Conservation (phyloP, 352 stramenopile genomes). For the Thalassiosira hispida region DNA sequence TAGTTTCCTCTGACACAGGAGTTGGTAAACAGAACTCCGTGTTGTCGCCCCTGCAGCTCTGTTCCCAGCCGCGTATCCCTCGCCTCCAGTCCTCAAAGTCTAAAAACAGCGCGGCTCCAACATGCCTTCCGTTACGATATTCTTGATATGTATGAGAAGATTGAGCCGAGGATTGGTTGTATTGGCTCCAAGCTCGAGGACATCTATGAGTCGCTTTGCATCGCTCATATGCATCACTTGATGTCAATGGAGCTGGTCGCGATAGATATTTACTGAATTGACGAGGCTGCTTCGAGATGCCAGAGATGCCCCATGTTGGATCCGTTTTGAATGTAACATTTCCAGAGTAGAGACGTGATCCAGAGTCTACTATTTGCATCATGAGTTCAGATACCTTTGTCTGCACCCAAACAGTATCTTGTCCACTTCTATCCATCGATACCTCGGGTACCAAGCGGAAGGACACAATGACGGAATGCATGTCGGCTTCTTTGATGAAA, state of each 20-base stretch:
- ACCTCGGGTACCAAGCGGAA: slow-evolving; percentile 75
- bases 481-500: slow-evolving; percentile 77
- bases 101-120: slow-evolving; percentile 87
- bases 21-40: slow-evolving; percentile 40
- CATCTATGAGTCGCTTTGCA: slow-evolving; percentile 95
- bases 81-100: slow-evolving; percentile 96
- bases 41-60: slow-evolving; percentile 48
- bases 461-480: slow-evolving; percentile 75
- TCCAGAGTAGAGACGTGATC: slow-evolving; percentile 70
- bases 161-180: slow-evolving; percentile 85
- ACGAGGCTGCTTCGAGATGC: slow-evolving; percentile 32
- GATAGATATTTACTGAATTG: slow-evolving; percentile 44
- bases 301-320: slow-evolving; percentile 80
- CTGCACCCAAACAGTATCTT: slow-evolving; percentile 42
- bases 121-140: slow-evolving; percentile 87
- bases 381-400: slow-evolving; percentile 58
- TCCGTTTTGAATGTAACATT: slow-evolving; percentile 82
- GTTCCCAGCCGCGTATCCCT: slow-evolving; percentile 85
- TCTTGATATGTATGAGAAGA: slow-evolving; percentile 86
- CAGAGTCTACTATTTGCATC: slow-evolving; percentile 63
- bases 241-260: slow-evolving; percentile 38
- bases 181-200: slow-evolving; percentile 87
- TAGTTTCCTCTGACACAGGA: slow-evolving; percentile 5
- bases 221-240: slow-evolving; percentile 87
- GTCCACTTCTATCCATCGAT: slow-evolving; percentile 20